Conservation (phyloP, 352 stramenopile genomes). For the Phytophthora brassicae region DNA sequence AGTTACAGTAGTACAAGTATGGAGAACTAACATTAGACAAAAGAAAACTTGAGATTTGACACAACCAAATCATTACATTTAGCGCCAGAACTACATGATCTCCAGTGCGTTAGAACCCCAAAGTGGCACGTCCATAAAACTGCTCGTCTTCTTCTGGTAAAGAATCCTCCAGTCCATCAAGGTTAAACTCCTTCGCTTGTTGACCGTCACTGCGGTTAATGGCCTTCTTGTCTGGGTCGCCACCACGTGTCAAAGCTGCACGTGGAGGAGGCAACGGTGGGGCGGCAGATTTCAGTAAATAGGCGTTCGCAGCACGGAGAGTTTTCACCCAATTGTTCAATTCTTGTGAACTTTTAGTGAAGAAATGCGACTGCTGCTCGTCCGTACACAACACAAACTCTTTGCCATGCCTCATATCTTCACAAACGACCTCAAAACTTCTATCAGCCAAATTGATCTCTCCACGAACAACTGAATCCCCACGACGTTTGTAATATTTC, state of each 20-base stretch:
- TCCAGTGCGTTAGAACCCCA: slow-evolving; percentile 82
- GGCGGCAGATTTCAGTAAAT: slow-evolving; percentile 49
- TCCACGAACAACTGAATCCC: slow-evolving; percentile 76
- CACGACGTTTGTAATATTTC: slow-evolving; percentile 88
- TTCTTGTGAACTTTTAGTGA: slow-evolving; percentile 72
- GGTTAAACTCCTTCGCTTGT: slow-evolving; percentile 38
- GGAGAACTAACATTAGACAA: neutral
- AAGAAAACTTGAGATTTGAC: slow-evolving; percentile 6
- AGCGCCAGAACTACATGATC: slow-evolving; percentile 11
- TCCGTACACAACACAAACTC: slow-evolving; percentile 84
- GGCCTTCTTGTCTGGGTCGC: slow-evolving; percentile 25
- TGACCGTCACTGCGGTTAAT: slow-evolving; percentile 28
- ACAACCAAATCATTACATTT: slow-evolving; percentile 46
- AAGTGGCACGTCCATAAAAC: slow-evolving; percentile 81
- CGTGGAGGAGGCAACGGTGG: slow-evolving; percentile 32
- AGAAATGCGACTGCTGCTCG: slow-evolving; percentile 87
- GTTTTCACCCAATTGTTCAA: slow-evolving; percentile 81
- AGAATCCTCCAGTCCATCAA: slow-evolving; percentile 42
- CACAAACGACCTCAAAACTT: slow-evolving; percentile 82
- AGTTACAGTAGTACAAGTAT: too few species aligned
- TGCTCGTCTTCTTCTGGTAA: slow-evolving; percentile 71
- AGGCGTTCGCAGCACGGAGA: slow-evolving; percentile 66
- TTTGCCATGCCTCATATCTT: slow-evolving; percentile 70
- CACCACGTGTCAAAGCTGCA: slow-evolving; percentile 17
- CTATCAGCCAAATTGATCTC: slow-evolving; percentile 80